Evolutionary conservation across 176 grass and related monocot genomes (phyloP), one percentile per base, ranked within the genome.

Genomic region (Avena atlantica): DNA sequence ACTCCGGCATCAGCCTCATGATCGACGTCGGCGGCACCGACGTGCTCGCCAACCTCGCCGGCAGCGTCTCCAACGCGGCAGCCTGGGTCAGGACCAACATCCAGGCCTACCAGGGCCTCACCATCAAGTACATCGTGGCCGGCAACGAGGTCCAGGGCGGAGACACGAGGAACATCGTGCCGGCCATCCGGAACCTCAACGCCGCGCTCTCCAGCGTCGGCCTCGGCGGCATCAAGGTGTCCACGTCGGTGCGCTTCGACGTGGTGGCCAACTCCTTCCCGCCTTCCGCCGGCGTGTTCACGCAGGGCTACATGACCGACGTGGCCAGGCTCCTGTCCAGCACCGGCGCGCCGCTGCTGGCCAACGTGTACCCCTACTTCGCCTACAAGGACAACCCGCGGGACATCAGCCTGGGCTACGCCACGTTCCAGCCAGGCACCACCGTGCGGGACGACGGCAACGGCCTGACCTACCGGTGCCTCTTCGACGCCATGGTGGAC

Each of bases 281-380:
- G 40, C 40, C 40, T 42, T 42, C 40, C 40, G 40, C 40, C 6
- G 40, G 40, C 40, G 40, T 42, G 40, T 42, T 42, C 40, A 8
- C 40, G 40, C 40, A 42, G 40, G 40, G 40, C 40, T 42, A 42
- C 40, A 42, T 42, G 40, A 25, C 48, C 6, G 84, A 91, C 14
- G 91, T 93, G 11, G 89, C 60, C 23, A 53, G 85, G 66, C 91
- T 88, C 89, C 57, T 95, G 0, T 47, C 81, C 0, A 20, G 0
- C 53, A 93, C 63, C 25, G 88, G 83, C 50, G 78, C 89, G 27
- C 93, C 91, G 21, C 69, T 91, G 17, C 86, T 93, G 4, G 70
- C 64, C 27, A 95, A 93, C 85, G 91, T 89, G 48, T 95, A 93
- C 58, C 93, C 93, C 0, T 95, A 91, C 82, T 89, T 95, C 82